Evolutionary conservation across 2,329 filamentous ascomycete species (phyloP).

Genomic region (Cercospora canescens): DNA sequence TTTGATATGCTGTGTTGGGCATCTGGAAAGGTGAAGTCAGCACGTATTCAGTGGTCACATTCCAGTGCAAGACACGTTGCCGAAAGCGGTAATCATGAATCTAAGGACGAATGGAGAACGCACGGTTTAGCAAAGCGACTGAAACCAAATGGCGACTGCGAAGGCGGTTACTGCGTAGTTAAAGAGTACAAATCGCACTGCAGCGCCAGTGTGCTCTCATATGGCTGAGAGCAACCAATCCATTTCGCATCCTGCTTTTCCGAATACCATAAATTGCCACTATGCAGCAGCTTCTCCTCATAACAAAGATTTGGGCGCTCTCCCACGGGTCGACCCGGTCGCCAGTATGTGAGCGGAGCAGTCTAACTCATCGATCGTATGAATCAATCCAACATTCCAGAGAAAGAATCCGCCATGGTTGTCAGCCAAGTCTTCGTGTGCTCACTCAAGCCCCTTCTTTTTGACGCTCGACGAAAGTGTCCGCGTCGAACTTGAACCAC

Average conservation of each 20-base stretch:
- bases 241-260: background rate
- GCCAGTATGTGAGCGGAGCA: background rate
- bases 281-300: background rate
- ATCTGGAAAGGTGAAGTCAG: background rate
- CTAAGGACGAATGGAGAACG: background rate
- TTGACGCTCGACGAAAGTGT: constrained; percentile 21
- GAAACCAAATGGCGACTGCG: background rate
- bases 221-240: background rate
- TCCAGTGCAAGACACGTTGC: background rate
- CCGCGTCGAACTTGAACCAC: constrained; percentile 32
- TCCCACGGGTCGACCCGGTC: background rate
- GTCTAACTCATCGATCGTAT: background rate
- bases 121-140: background rate
- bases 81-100: background rate
- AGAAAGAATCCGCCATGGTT: background rate
- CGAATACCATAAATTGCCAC: background rate
- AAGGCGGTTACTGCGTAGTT: background rate
- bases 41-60: background rate
- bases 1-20: background rate
- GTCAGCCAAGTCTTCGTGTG: background rate
- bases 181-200: background rate
- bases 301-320: background rate
- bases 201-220: background rate
- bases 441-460: background rate
- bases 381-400: background rate